Conservation (phyloP, 1,139 yeast genomes). For the Saccharomyces hybrid region DNA sequence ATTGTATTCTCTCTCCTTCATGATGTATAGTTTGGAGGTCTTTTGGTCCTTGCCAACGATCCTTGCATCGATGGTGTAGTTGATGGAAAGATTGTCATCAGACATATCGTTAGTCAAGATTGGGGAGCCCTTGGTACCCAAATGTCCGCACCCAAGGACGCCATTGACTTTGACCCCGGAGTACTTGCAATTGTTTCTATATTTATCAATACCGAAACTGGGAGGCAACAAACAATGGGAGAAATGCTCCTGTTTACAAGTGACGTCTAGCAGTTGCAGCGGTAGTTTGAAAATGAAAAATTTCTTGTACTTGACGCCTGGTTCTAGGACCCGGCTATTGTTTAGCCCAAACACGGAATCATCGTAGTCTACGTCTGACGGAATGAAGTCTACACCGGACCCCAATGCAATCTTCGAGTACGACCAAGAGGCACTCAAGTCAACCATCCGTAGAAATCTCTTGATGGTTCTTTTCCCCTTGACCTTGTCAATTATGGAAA, state of each 20-base stretch:
- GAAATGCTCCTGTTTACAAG: conserved; percentile 46
- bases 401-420: conserved; percentile 33
- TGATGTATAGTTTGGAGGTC: conserved; percentile 18
- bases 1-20: conserved; percentile 28
- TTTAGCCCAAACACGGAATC: conserved; percentile 46
- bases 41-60: conserved; percentile 23
- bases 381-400: conserved; percentile 43
- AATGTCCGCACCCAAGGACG: conserved; percentile 36
- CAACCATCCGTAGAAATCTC: conserved; percentile 36
- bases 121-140: conserved; percentile 34
- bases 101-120: conserved; percentile 33
- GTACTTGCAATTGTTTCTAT: conserved; percentile 29
- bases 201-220: conserved; percentile 49
- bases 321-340: conserved; percentile 42
- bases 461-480: conserved; percentile 29
- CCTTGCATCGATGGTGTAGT: conserved; percentile 28
- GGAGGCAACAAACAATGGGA: conserved; percentile 58
- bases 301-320: conserved; percentile 49
- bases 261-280: conserved; percentile 44
- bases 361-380: conserved; percentile 42
- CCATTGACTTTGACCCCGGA: conserved; percentile 30
- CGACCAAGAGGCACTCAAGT: conserved; percentile 38
- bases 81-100: conserved; percentile 24
- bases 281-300: conserved; percentile 60
- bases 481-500: conserved; percentile 28